Base-by-base conservation (phyloP, 2,329 filamentous ascomycete species). In the Colletotrichum tropicale region DNA sequence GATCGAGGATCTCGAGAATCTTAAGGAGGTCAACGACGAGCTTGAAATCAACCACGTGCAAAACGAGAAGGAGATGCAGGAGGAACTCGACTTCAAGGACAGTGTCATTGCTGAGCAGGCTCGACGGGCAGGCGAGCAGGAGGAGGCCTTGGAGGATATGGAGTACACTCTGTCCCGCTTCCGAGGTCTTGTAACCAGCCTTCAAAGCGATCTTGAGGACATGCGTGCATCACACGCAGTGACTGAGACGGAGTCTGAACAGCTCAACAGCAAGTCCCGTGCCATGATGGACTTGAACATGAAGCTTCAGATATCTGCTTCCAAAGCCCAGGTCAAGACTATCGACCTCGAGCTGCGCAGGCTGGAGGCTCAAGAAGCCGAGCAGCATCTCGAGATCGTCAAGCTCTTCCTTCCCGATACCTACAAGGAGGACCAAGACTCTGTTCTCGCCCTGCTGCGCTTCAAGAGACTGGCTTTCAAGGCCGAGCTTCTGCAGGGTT, bases 251-350 rank as follows among this genome's bases (percentile, higher is more conserved):
- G 96, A 98, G 83, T 96, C 96, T 1, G 96, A 96, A 82, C 95
- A 98, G 83, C 91, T 98, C 71, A 96, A 93, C 78, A 94, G 92
- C 80, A 94, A 95, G 77, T 98, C 96, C 60, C 92, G 96, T 77
- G 96, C 96, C 70, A 98, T 99, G 94, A 94, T 98, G 91, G 96
- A 99, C 81, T 90, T 99, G 61, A 98, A 98, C 84, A 91, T 96
- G 90, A 98, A 98, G 85, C 90, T 99, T 58, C 96, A 98, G 81
- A 91, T 94, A 71, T 98, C 96, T 15, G 96, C 96, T 13, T 91
- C 95, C 55, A 98, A 98, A 87, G 94, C 96, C 4, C 96, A 98
- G 83, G 93, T 95, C 81, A 98, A 98, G 87, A 96, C 96, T 0
- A 98, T 99, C 77, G 96, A 98, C 79, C 89, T 98, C 34, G 96